phyloP scores from a whole-genome alignment of 2,329 filamentous ascomycete genomes.

The Clathrospora elynae region DNA sequence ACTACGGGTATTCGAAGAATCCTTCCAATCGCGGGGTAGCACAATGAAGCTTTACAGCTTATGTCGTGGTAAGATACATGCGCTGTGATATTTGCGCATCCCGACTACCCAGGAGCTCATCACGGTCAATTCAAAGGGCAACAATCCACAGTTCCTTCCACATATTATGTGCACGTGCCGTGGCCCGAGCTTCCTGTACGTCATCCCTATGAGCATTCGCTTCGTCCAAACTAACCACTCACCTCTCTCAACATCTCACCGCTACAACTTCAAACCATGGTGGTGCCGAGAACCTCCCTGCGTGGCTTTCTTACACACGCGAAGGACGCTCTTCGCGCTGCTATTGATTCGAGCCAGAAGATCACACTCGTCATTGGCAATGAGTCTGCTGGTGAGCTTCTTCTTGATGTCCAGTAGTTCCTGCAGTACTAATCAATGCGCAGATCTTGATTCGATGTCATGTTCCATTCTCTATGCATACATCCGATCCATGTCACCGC shows the following conservation, averaged over 20 bases:
- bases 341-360: conserved; percentile 48
- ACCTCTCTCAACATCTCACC: conserved; percentile 14
- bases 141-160: too few species aligned
- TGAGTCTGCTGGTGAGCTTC: conserved; percentile 54
- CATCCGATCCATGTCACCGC: conserved; percentile 65
- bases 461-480: conserved; percentile 76
- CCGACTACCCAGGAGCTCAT: too few species aligned
- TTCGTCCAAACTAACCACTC: conserved; percentile 7
- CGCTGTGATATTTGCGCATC: too few species aligned
- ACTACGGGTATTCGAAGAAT: too few species aligned
- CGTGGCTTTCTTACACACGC: conserved; percentile 54
- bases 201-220: conserved; percentile 16
- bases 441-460: conserved; percentile 82
- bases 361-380: conserved; percentile 60
- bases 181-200: conserved; percentile 22
- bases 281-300: conserved; percentile 53
- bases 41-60: too few species aligned
- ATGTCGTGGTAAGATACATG: too few species aligned
- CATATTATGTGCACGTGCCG: conserved; percentile 12
- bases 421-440: conserved; percentile 18
- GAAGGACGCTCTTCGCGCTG: conserved; percentile 50
- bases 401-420: conserved; percentile 3
- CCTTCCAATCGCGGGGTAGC: too few species aligned
- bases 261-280: conserved; percentile 40
- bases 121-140: too few species aligned